These are phyloP conservation scores for Mycocentrospora acerina DNA, from an alignment of 2,329 filamentous ascomycete species.

Conservation along the genomic window DNA sequence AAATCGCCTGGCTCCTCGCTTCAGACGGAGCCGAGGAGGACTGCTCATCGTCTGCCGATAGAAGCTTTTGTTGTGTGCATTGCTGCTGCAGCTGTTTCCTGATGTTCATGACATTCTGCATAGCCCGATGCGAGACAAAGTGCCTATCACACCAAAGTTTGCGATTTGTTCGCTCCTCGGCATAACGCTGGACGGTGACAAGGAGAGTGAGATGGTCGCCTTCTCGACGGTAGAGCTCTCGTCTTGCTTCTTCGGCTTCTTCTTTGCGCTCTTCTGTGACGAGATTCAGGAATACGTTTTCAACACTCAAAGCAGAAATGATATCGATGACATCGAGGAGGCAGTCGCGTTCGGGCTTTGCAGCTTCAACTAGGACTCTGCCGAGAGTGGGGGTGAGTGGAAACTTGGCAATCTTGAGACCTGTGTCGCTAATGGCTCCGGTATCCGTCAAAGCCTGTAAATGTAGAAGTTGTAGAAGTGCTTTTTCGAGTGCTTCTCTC, in stretches of 20 bases:
- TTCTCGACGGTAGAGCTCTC: constrained; percentile 59
- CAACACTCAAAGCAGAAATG: constrained; percentile 65
- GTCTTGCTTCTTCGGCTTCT: constrained; percentile 57
- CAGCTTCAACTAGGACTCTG: constrained; percentile 79
- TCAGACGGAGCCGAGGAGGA: constrained; percentile 34
- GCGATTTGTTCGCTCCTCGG: constrained; percentile 58
- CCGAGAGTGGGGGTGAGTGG: constrained; percentile 81
- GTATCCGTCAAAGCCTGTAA: constrained; percentile 73
- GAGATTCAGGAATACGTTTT: constrained; percentile 63
- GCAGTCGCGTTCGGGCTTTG: constrained; percentile 69
- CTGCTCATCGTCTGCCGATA: constrained; percentile 20
- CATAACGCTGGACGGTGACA: constrained; percentile 61
- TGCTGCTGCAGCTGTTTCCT: constrained; percentile 62
- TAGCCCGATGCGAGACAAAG: constrained; percentile 62
- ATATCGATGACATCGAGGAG: constrained; percentile 84
- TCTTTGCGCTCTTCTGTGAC: constrained; percentile 63
- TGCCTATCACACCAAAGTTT: constrained; percentile 62
- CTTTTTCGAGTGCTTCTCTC: constrained; percentile 75
- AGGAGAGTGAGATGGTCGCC: constrained; percentile 66
- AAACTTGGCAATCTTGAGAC: constrained; percentile 76
- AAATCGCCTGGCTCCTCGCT: constrained; percentile 52
- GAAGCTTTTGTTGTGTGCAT: constrained; percentile 52
- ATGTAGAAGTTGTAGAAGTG: constrained; percentile 75
- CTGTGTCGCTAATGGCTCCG: constrained; percentile 72
- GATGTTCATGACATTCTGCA: constrained; percentile 67